These are phyloP conservation scores for Termitomyces sp. DNA, from an alignment of 768 basidiomycete genomes.

Conservation along the genomic window DNA sequence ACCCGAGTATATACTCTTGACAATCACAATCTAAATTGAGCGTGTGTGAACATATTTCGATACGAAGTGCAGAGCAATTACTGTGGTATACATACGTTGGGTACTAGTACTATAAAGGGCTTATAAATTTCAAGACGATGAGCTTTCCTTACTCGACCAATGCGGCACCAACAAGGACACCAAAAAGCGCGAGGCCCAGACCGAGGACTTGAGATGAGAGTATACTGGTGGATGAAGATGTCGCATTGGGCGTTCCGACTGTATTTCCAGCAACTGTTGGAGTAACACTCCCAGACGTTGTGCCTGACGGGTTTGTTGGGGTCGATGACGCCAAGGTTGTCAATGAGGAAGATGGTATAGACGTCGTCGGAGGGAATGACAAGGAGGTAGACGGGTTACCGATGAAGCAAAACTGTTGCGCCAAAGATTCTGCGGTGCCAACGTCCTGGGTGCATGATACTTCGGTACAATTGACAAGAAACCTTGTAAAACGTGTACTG, in stretches of 20 bases:
- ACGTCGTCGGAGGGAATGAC: constrained; percentile 18
- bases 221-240: background rate
- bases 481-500: constrained; percentile 28
- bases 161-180: constrained; percentile 4
- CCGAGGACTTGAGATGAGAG: constrained; percentile 3
- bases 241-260: constrained; percentile 13
- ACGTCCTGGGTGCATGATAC: constrained; percentile 34
- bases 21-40: too few species aligned
- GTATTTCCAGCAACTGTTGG: constrained; percentile 6
- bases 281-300: constrained; percentile 4
- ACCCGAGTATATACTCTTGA: too few species aligned
- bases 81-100: background rate
- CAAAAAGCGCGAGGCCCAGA: constrained; percentile 6
- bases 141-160: constrained; percentile 4
- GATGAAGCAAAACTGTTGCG: constrained; percentile 44
- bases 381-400: constrained; percentile 16
- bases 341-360: constrained; percentile 2
- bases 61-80: background rate
- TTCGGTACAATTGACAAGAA: constrained; percentile 35
- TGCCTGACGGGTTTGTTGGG: constrained; percentile 6
- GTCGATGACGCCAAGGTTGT: constrained; percentile 4
- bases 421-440: constrained; percentile 36
- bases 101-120: background rate
- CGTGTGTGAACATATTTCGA: background rate
- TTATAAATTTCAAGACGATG: background rate